These are phyloP conservation scores for Teratosphaeria epicoccoides DNA, from an alignment of 2,329 filamentous ascomycete species.

Conservation along the genomic window DNA sequence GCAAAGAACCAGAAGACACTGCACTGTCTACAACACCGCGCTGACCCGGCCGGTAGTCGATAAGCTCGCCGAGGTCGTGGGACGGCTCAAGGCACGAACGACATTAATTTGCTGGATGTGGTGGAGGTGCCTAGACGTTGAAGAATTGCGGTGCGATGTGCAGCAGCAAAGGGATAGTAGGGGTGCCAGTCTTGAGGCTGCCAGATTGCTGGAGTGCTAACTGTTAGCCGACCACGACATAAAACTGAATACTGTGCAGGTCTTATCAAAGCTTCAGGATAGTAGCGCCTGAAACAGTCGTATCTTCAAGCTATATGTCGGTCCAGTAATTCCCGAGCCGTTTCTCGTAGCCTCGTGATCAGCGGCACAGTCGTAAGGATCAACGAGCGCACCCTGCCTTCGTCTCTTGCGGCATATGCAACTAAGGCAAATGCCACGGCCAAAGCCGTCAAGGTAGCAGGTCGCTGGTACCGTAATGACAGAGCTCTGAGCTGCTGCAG, in stretches of 20 bases:
- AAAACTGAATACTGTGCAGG: not conserved
- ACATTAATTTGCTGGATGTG: not conserved
- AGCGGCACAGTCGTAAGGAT: not conserved
- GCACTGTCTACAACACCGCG: not conserved
- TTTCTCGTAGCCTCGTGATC: not conserved
- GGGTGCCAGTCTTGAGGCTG: not conserved
- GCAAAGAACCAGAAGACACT: not conserved
- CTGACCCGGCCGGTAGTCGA: not conserved
- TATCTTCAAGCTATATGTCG: not conserved
- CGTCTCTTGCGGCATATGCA: conserved; percentile 33
- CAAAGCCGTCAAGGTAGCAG: conserved; percentile 41
- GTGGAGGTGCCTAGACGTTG: not conserved
- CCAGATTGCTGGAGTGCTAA: not conserved
- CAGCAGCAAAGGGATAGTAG: not conserved
- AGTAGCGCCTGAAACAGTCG: not conserved
- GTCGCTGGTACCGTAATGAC: conserved; percentile 55
- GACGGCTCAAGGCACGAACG: not conserved
- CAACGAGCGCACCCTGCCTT: not conserved
- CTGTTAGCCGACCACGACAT: not conserved
- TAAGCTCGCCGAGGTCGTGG: not conserved
- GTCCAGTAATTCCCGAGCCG: not conserved
- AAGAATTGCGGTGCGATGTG: not conserved
- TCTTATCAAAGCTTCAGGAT: not conserved
- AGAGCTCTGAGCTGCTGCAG: conserved; percentile 27
- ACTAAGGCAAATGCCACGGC: conserved; percentile 57